A percentile compares a stretch with the other conserved stretches of the same genome.
Evolutionary conservation across 495 filamentous ascomycete genomes (phyloP).

Genomic region (Gamarada debralockiae): DNA sequence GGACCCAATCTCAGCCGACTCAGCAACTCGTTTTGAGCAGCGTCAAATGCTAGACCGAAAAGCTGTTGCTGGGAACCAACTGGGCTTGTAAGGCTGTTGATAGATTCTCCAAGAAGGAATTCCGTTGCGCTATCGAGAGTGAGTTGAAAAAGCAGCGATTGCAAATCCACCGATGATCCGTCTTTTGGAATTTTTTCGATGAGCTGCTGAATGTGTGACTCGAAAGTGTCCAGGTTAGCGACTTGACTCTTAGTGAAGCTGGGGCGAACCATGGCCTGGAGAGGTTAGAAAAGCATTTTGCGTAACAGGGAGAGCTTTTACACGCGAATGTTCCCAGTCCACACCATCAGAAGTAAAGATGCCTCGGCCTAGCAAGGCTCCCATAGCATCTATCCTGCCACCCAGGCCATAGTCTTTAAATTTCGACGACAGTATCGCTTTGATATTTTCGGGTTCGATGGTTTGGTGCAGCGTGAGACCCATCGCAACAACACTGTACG

Average conservation of each 20-base stretch:
- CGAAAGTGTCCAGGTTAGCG: slow-evolving; percentile 49
- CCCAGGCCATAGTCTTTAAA: slow-evolving; percentile 33
- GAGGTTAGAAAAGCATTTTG: too few relatives aligned
- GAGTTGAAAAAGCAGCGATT: slow-evolving; percentile 59
- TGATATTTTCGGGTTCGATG: slow-evolving; percentile 29
- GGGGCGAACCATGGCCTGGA: slow-evolving; percentile 35
- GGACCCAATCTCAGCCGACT: not conserved
- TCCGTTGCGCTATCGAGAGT: slow-evolving; percentile 65
- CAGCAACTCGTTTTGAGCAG: not conserved
- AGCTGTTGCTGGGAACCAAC: too few relatives aligned
- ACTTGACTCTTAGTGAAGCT: slow-evolving; percentile 36
- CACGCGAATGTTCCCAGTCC: slow-evolving; percentile 31
- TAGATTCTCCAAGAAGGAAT: slow-evolving; percentile 57
- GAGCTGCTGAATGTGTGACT: slow-evolving; percentile 39
- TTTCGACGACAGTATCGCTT: slow-evolving; percentile 32
- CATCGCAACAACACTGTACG: not conserved
- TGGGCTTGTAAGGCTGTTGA: slow-evolving; percentile 9
- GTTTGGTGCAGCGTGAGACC: not conserved
- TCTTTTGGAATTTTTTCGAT: slow-evolving; percentile 30
- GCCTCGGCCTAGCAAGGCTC: slow-evolving; percentile 35
- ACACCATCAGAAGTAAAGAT: slow-evolving; percentile 44
- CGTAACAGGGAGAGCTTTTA: too few relatives aligned
- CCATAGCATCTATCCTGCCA: slow-evolving; percentile 18
- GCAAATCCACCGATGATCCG: slow-evolving; percentile 44
- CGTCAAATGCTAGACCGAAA: not conserved